Conservation (phyloP, 371 early-diverging fungal species). For the Mucor racemosus region DNA sequence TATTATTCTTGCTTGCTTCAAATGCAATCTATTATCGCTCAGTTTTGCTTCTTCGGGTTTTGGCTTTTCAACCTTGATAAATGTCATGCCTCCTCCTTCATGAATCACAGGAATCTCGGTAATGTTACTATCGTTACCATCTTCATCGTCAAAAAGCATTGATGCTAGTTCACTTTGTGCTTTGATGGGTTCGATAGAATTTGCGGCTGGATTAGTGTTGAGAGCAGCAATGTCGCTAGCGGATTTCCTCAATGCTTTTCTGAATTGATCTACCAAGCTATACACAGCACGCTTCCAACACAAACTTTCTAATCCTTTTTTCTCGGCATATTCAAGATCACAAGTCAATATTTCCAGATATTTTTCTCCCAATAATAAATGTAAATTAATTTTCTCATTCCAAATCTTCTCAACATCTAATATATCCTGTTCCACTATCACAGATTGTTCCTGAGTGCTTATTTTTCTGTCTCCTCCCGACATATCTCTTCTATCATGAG, state of each 20-base stretch:
- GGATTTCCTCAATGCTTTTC: slow-evolving; percentile 48
- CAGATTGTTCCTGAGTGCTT: neutral
- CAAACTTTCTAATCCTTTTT: slow-evolving; percentile 63
- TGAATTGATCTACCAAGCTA: slow-evolving; percentile 63
- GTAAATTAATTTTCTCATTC: slow-evolving; percentile 45
- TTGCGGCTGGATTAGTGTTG: neutral
- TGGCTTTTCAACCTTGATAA: slow-evolving; percentile 18
- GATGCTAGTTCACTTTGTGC: slow-evolving; percentile 11
- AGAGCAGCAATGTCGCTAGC: neutral
- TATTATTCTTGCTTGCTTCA: slow-evolving; percentile 14
- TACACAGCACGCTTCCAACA: slow-evolving; percentile 73
- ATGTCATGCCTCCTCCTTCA: slow-evolving; percentile 22
- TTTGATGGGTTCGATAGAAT: neutral
- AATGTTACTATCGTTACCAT: slow-evolving; percentile 9
- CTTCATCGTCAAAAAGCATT: slow-evolving; percentile 21
- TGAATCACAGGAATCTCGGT: slow-evolving; percentile 20
- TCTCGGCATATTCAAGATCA: slow-evolving; percentile 59
- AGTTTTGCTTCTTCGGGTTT: slow-evolving; percentile 3
- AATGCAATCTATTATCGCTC: slow-evolving; percentile 8
- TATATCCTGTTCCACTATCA: slow-evolving; percentile 28
- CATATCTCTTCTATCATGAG: neutral
- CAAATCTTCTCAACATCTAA: slow-evolving; percentile 29
- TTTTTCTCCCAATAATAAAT: slow-evolving; percentile 46
- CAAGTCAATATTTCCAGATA: slow-evolving; percentile 56
- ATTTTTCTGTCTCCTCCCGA: neutral